Evolutionary conservation across 2,329 filamentous ascomycete genomes (phyloP), one percentile per base, ranked within the genome.

Genomic region (Juglanconis oblonga): DNA sequence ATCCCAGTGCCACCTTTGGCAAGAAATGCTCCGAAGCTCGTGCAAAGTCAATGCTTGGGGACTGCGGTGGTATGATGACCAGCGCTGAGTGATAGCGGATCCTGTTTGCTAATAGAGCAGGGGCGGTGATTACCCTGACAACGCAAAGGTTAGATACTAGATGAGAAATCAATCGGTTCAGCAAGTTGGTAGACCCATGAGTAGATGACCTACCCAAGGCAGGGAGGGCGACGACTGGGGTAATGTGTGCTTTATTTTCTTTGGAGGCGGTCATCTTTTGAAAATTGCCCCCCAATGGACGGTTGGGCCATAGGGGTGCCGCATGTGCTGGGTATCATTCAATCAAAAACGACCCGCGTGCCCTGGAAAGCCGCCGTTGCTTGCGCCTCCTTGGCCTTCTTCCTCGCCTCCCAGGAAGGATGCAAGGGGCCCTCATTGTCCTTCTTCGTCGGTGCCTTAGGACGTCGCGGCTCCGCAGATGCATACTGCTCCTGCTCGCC

Each of bases 351-450:
- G 58, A 87, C 81, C 72, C 87, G 87, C 63, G 77, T 81, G 54
- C 84, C 84, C 58, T 79, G 68, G 70, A 86, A 87, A 29, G 75
- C 73, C 29, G 78, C 79, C 50, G 77, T 79, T 67, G 81, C 77
- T 64, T 81, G 75, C 62, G 75, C 75, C 66, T 86, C 83, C 72
- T 87, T 87, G 1, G 81, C 81, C 72, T 83, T 83, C 73, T 85
- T 86, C 64, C 79, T 83, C 59, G 86, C 86, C 64, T 82, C 82
- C 86, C 86, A 89, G 67, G 83, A 86, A 1, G 85, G 82, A 76
- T 90, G 87, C 66, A 89, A 70, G 3, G 79, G 65, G 0, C 83
- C 77, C 56, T 62, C 64, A 44, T 65, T 66, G 58, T 58, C 58
- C 52, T 56, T 36, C 62, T 64, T 53, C 58, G 58, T 47, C 13